Base-by-base conservation (phyloP, 2,329 filamentous ascomycete species). In the Geosmithia flava region DNA sequence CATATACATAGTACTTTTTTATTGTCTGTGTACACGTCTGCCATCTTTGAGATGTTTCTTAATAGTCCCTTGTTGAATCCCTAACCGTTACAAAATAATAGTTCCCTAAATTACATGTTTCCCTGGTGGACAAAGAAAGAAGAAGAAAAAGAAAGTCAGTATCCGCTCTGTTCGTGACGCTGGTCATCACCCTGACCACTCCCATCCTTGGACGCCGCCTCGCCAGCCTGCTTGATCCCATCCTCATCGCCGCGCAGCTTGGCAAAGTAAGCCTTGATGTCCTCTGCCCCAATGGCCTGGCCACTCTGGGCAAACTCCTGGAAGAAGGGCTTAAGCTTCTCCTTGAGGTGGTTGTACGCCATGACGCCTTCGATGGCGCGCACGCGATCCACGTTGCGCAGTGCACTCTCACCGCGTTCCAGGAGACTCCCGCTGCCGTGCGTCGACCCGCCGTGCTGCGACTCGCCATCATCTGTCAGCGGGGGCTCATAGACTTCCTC, bases 211-310 rank as follows among this genome's bases (percentile, higher is more conserved):
- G 60, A 56, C 7, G 75, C 76, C 20, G 69, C 70, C 48, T 75
- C 72, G 15, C 74, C 75, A 1, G 81, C 82, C 53, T 80, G 76
- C 55, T 71, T 71, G 49, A 88, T 87, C 0, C 72, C 85, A 56
- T 85, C 70, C 43, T 88, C 86, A 64, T 97, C 93, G 50, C 93
- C 93, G 53, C 93, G 78, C 55, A 98, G 67, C 68, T 93, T 91
- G 47, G 91, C 91, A 74, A 98, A 98, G 63, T 96, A 95, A 2
- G 80, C 80, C 65, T 96, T 98, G 66, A 98, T 93, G 65, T 97
- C 90, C 60, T 98, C 93, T 1, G 91, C 91, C 1, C 88, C 83
- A 20, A 98, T 90, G 0, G 87, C 82, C 63, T 86, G 72, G 1
- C 91, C 91, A 53, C 84, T 94, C 61, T 96, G 88, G 0, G 93